A percentile compares a stretch with the other conserved stretches of the same genome.
phyloP scores from a whole-genome alignment of 2,329 filamentous ascomycete genomes.

The Alternaria conjuncta region DNA sequence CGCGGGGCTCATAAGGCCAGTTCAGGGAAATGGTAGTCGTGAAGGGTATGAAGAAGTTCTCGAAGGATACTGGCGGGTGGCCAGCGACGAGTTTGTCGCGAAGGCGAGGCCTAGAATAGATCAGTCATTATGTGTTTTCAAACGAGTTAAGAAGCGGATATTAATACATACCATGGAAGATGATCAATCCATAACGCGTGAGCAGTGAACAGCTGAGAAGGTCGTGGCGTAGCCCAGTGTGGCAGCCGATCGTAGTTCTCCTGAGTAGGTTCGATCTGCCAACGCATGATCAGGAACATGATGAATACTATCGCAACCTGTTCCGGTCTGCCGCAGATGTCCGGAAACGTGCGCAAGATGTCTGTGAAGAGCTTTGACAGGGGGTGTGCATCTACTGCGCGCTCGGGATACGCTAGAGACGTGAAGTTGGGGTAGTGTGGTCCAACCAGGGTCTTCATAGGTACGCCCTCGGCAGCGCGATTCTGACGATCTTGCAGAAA shows the following conservation, averaged over 20 bases:
- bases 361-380: constrained; percentile 86
- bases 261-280: constrained; percentile 79
- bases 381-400: constrained; percentile 70
- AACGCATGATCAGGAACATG: constrained; percentile 85
- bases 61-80: constrained; percentile 68
- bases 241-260: constrained; percentile 83
- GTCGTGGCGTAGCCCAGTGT: constrained; percentile 71
- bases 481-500: constrained; percentile 75
- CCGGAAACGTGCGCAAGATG: constrained; percentile 82
- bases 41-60: constrained; percentile 83
- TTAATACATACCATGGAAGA: constrained; percentile 66
- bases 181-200: constrained; percentile 87
- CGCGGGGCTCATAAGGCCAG: constrained; percentile 80
- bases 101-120: constrained; percentile 64
- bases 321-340: constrained; percentile 78
- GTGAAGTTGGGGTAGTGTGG: constrained; percentile 82
- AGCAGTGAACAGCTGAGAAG: constrained; percentile 68
- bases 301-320: constrained; percentile 81
- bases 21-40: constrained; percentile 78
- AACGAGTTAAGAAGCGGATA: background rate
- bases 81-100: constrained; percentile 68
- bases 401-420: constrained; percentile 75
- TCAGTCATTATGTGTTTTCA: constrained; percentile 18
- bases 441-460: constrained; percentile 71
- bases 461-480: constrained; percentile 69